These are phyloP conservation scores for Fragaria ananassa DNA, from an alignment of 306 rosid genomes.

Conservation along the genomic window DNA sequence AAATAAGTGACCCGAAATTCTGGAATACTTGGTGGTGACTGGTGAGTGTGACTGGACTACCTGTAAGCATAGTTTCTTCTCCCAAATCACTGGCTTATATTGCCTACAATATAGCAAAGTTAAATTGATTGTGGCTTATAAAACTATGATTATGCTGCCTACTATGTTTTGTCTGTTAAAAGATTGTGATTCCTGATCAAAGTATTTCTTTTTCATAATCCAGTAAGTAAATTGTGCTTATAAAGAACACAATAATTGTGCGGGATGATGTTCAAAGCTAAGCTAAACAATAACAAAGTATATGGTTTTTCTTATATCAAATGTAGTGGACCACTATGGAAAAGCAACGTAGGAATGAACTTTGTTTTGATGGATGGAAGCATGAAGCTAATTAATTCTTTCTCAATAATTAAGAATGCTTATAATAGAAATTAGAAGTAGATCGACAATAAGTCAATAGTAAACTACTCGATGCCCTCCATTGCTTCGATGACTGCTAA, in stretches of 20 bases:
- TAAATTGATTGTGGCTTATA: background rate
- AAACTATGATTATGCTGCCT: background rate
- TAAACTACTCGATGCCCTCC: background rate
- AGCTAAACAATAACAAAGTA: background rate
- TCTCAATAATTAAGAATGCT: background rate
- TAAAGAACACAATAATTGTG: background rate
- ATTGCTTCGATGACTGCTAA: background rate
- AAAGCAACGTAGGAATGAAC: constrained; percentile 16
- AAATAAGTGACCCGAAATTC: background rate
- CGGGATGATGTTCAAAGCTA: constrained; percentile 8
- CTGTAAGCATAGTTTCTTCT: background rate
- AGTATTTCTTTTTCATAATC: constrained; percentile 8
- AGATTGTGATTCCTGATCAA: constrained; percentile 1
- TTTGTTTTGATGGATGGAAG: background rate
- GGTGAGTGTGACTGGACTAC: constrained; percentile 7
- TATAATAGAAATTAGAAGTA: background rate
- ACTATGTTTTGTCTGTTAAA: constrained; percentile 14
- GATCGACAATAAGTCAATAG: background rate
- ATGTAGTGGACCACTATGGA: constrained; percentile 36
- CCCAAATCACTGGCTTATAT: constrained; percentile 6
- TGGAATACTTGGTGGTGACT: background rate
- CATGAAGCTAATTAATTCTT: background rate
- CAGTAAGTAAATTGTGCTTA: background rate
- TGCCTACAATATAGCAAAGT: constrained; percentile 4
- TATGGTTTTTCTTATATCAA: background rate